A percentile compares a stretch with the other conserved stretches of the same genome.
These are phyloP conservation scores for Puccinellia tenuiflora DNA, from an alignment of 176 grass and related monocot genomes.

Conservation along the genomic window DNA sequence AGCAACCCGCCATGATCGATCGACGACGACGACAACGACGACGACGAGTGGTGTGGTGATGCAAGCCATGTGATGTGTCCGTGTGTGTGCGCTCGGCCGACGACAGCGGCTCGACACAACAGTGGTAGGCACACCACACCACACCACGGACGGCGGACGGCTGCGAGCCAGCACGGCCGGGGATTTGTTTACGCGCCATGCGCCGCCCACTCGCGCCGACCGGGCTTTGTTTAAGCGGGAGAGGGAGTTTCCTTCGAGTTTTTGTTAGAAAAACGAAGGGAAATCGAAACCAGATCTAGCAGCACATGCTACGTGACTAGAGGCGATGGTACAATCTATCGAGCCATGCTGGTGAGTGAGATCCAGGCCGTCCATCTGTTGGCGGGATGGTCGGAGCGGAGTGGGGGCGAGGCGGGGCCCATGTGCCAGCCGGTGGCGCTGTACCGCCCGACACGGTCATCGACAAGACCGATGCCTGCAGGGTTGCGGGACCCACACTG, in stretches of 20 bases:
- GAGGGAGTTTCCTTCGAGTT: background rate
- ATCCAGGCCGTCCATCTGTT: slow-evolving; percentile 20
- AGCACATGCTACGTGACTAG: slow-evolving; percentile 15
- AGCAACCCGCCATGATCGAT: background rate
- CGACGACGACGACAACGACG: too few relatives aligned
- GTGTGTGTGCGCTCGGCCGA: background rate
- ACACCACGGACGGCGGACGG: slow-evolving; percentile 5
- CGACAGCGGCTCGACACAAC: slow-evolving; percentile 21
- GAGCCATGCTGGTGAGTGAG: too few relatives aligned
- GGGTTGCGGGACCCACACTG: background rate
- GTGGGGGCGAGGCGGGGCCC: background rate
- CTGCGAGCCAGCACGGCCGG: background rate
- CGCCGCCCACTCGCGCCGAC: background rate
- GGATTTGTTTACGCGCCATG: background rate
- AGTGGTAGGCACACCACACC: slow-evolving; percentile 11
- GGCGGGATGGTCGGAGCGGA: background rate
- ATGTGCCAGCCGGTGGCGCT: background rate
- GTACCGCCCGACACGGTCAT: slow-evolving; percentile 34
- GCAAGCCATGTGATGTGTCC: background rate
- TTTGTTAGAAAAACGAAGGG: background rate
- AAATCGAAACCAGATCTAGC: slow-evolving; percentile 7
- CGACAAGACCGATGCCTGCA: slow-evolving; percentile 35
- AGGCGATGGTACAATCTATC: too few relatives aligned
- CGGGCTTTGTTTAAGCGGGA: slow-evolving; percentile 10
- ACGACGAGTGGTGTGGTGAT: background rate